A percentile compares a stretch with the other conserved stretches of the same genome.
phyloP scores from a whole-genome alignment of 1,139 yeast genomes.

The Magnusiomyces suaveolens region DNA sequence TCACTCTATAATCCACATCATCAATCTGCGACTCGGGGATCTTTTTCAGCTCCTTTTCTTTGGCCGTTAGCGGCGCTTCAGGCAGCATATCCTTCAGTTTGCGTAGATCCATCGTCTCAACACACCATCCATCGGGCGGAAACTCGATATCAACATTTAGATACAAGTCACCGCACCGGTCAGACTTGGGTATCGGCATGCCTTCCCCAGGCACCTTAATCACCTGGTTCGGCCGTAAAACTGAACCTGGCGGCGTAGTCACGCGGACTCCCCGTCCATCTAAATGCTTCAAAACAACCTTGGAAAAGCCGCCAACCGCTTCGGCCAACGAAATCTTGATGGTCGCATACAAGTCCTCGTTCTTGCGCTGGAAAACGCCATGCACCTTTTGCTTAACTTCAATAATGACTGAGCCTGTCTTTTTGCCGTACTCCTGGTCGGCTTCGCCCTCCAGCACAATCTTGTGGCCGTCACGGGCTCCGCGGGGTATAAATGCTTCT shows the following conservation, averaged over 20 bases:
- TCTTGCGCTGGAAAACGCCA: constrained; percentile 47
- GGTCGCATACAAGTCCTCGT: constrained; percentile 54
- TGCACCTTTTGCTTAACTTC: constrained; percentile 41
- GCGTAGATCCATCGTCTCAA: constrained; percentile 24
- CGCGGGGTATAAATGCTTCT: constrained; percentile 70
- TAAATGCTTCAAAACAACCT: constrained; percentile 58
- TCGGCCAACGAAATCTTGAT: constrained; percentile 62
- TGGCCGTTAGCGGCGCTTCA: constrained; percentile 6
- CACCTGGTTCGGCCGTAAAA: constrained; percentile 67
- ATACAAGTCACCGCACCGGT: constrained; percentile 61
- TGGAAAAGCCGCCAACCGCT: constrained; percentile 71
- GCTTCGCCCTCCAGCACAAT: constrained; percentile 61
- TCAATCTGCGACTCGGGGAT: constrained; percentile 15
- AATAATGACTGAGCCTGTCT: constrained; percentile 71
- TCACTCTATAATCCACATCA: constrained; percentile 14
- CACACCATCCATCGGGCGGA: constrained; percentile 50
- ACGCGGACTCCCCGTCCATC: constrained; percentile 69
- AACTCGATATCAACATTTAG: constrained; percentile 64
- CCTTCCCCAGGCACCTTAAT: constrained; percentile 70
- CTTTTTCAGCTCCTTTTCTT: constrained; percentile 7
- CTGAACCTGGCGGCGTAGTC: constrained; percentile 56
- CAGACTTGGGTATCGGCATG: constrained; percentile 54
- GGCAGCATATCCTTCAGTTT: constrained; percentile 24
- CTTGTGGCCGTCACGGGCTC: constrained; percentile 51
- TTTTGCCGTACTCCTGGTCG: constrained; percentile 59